These are phyloP conservation scores for Massariosphaeria phaeospora DNA, from an alignment of 495 filamentous ascomycete genomes.

Conservation along the genomic window DNA sequence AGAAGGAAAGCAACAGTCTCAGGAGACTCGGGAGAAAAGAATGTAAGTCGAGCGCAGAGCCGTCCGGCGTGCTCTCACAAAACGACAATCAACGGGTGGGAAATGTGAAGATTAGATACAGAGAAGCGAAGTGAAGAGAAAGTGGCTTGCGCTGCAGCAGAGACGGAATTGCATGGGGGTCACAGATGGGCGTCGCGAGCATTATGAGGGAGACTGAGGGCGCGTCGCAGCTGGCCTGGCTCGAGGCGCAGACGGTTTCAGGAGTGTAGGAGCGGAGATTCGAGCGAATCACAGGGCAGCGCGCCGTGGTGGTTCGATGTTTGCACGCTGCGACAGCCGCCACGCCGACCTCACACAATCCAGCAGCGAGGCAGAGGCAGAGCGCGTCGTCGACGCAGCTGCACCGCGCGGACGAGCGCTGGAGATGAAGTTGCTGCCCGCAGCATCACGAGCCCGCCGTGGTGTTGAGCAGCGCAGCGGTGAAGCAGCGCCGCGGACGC, in stretches of 20 bases:
- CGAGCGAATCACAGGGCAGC: constrained; percentile 18
- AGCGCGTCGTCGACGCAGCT: neutral
- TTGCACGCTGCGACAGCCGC: neutral
- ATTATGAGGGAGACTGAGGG: constrained; percentile 24
- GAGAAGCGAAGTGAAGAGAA: constrained; percentile 22
- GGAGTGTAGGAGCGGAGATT: constrained; percentile 12
- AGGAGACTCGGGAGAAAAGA: constrained; percentile 3
- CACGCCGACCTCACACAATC: neutral
- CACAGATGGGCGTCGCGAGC: constrained; percentile 17
- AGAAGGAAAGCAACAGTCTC: neutral
- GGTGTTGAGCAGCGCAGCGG: constrained; percentile 16
- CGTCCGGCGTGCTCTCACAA: constrained; percentile 29
- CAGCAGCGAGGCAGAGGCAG: neutral
- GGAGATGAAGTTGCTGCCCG: neutral
- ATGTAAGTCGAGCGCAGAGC: constrained; percentile 29
- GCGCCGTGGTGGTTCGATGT: constrained; percentile 13
- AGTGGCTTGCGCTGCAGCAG: constrained; percentile 14
- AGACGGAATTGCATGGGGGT: constrained; percentile 5
- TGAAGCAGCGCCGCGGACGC: neutral
- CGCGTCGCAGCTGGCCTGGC: constrained; percentile 22
- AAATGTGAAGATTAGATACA: constrained; percentile 21
- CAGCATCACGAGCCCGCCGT: constrained; percentile 1
- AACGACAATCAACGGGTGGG: constrained; percentile 20
- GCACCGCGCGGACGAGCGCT: neutral
- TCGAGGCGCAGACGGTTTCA: constrained; percentile 28